phyloP scores from a whole-genome alignment of 23 red algal genomes.

The Chondrus crispus region DNA sequence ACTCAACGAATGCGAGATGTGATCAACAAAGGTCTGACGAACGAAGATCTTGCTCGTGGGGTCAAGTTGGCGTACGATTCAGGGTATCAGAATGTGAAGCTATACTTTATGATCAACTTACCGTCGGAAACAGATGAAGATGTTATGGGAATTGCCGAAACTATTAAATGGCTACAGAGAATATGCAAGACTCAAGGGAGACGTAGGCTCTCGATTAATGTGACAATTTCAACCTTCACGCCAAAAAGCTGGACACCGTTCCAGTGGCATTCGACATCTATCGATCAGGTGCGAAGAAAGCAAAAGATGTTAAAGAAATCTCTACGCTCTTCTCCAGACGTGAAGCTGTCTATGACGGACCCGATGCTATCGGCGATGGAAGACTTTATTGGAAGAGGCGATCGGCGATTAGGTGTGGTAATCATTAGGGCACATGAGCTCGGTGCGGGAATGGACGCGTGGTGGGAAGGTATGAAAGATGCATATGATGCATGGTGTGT shows the following conservation, averaged over 20 bases:
- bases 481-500: conserved; percentile 66
- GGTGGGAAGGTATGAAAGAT: conserved; percentile 65
- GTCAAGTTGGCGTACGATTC: conserved; percentile 64
- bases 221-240: conserved; percentile 67
- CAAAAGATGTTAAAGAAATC: conserved; percentile 57
- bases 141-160: conserved; percentile 72
- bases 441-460: conserved; percentile 68
- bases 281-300: conserved; percentile 57
- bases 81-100: conserved; percentile 68
- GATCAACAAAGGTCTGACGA: conserved; percentile 75
- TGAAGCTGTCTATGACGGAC: conserved; percentile 43
- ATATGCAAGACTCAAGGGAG: conserved; percentile 35
- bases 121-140: conserved; percentile 81
- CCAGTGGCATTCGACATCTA: conserved; percentile 76
- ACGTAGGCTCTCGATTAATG: conserved; percentile 37
- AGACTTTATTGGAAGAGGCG: conserved; percentile 75
- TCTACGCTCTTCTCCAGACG: conserved; percentile 36
- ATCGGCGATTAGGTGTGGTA: conserved; percentile 43
- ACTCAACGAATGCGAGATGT: conserved; percentile 78
- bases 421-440: conserved; percentile 58
- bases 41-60: conserved; percentile 56
- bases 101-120: conserved; percentile 81
- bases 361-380: conserved; percentile 62
- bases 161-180: conserved; percentile 61
- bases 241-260: conserved; percentile 79